A percentile compares a stretch with the other conserved stretches of the same genome.
These are phyloP conservation scores for Stagonosporopsis vannaccii DNA, from an alignment of 2,329 filamentous ascomycete genomes.

Conservation along the genomic window DNA sequence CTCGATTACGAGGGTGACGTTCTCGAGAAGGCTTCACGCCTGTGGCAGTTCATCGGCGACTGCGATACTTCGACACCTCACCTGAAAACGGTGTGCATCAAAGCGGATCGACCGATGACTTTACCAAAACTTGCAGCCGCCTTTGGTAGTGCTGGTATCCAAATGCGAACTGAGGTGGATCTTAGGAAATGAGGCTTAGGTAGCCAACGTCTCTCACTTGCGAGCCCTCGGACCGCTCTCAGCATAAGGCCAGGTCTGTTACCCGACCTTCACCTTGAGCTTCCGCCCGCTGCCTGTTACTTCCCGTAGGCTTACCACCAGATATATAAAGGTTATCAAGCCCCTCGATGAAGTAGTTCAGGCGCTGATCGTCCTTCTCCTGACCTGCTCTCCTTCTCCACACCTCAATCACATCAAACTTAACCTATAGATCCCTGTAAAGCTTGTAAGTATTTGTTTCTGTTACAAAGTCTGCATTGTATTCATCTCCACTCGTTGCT, in stretches of 20 bases:
- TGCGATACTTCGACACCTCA: conserved; percentile 7
- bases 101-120: background rate
- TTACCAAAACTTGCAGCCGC: background rate
- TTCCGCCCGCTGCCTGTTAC: background rate
- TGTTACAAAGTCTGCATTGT: background rate
- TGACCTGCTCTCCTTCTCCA: background rate
- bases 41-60: conserved; percentile 19
- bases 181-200: background rate
- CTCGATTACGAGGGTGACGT: background rate
- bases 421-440: background rate
- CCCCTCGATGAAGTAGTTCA: background rate
- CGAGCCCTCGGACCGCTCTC: background rate
- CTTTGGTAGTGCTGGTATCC: background rate
- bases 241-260: background rate
- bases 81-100: conserved; percentile 3
- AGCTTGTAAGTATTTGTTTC: background rate
- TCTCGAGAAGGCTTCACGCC: conserved; percentile 3
- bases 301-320: background rate
- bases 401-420: background rate
- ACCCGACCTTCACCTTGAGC: background rate
- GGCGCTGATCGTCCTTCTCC: no score
- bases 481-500: background rate
- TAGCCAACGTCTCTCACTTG: background rate
- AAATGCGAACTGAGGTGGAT: background rate
- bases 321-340: background rate